phyloP scores from a whole-genome alignment of 169 alveolate genomes.

The Besnoitia besnoiti region DNA sequence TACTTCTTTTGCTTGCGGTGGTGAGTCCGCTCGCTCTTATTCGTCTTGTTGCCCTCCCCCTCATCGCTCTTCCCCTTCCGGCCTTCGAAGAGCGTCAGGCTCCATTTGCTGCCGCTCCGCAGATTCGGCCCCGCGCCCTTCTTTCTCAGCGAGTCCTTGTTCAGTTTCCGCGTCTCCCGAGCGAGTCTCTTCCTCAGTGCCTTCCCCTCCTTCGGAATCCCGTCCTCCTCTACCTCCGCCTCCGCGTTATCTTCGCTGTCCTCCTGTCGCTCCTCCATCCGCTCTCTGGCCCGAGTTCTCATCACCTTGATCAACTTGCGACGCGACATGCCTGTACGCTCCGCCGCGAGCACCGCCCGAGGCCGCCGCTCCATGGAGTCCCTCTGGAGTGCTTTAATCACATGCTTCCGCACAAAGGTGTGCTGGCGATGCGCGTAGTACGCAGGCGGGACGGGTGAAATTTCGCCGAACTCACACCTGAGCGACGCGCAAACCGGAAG shows the following conservation, averaged over 20 bases:
- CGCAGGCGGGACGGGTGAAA: conserved; percentile 45
- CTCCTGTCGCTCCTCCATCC: background rate
- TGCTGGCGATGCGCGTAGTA: conserved; percentile 39
- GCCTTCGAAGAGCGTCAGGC: background rate
- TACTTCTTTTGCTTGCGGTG: too few species aligned
- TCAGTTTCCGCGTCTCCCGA: too few species aligned
- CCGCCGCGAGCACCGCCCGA: background rate
- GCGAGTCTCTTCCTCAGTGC: too few species aligned
- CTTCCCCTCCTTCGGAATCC: background rate
- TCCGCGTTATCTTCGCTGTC: background rate
- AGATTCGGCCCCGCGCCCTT: too few species aligned
- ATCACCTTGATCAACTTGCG: background rate
- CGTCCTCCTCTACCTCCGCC: background rate
- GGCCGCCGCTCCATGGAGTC: background rate
- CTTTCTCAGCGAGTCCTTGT: too few species aligned
- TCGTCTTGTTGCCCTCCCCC: background rate
- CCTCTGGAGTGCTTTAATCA: background rate
- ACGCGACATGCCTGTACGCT: background rate
- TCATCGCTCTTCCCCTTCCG: background rate
- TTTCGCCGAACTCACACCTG: conserved; percentile 45
- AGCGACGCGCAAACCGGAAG: background rate
- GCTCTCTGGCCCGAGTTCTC: background rate
- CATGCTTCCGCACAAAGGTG: conserved; percentile 22
- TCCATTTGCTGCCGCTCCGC: background rate
- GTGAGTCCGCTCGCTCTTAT: too few species aligned